Percentiles rank a stretch among this genome's conserved stretches.
These are phyloP conservation scores for Pichia sp. DNA, from an alignment of 1,139 yeast genomes.

Conservation along the genomic window DNA sequence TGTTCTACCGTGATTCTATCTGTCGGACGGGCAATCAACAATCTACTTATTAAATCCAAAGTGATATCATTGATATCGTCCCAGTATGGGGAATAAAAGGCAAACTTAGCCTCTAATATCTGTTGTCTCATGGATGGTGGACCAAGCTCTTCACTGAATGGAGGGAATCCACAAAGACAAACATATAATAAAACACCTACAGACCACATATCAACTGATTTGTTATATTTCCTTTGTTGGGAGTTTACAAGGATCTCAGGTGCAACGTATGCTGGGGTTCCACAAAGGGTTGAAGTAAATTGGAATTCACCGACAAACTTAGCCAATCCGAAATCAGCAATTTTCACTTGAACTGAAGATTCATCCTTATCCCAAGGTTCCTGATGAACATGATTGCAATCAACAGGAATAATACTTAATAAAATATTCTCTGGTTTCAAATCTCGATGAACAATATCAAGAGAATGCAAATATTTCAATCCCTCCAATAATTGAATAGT, in stretches of 20 bases:
- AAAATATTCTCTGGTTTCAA: constrained; percentile 73
- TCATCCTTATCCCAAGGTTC: constrained; percentile 74
- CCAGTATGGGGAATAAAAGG: constrained; percentile 77
- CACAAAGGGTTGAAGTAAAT: constrained; percentile 72
- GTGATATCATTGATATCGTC: constrained; percentile 60
- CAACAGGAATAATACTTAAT: constrained; percentile 44
- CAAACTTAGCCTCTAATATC: constrained; percentile 56
- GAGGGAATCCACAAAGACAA: constrained; percentile 78
- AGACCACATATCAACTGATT: constrained; percentile 75
- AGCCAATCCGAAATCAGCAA: constrained; percentile 77
- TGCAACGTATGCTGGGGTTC: constrained; percentile 80
- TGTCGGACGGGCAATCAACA: constrained; percentile 52
- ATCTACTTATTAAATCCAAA: constrained; percentile 54
- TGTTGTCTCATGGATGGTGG: constrained; percentile 77
- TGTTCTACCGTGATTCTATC: constrained; percentile 45
- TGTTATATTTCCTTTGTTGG: constrained; percentile 50
- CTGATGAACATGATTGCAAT: constrained; percentile 35
- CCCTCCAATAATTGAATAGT: constrained; percentile 60
- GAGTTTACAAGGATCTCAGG: constrained; percentile 55
- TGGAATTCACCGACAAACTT: constrained; percentile 72
- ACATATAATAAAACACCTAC: constrained; percentile 70
- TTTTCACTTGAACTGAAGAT: constrained; percentile 56
- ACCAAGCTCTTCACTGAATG: constrained; percentile 72
- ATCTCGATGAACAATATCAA: constrained; percentile 66
- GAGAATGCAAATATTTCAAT: constrained; percentile 51